Evolutionary conservation across 2,329 filamentous ascomycete genomes (phyloP).

Genomic region (Arthrobotrys iridis): DNA sequence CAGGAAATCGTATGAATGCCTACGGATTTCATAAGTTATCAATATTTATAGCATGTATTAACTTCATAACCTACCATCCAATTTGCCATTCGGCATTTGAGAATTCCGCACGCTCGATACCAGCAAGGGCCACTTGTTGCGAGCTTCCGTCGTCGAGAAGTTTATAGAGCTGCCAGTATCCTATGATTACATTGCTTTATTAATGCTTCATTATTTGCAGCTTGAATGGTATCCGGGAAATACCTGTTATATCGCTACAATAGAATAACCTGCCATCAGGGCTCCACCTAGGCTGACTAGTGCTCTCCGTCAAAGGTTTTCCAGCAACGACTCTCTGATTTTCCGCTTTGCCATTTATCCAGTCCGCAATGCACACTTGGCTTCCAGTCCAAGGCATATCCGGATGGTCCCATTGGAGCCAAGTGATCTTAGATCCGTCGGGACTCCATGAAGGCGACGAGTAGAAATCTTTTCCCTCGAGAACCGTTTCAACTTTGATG

Average conservation of each 20-base stretch:
- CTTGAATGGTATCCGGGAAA: neutral
- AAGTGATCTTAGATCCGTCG: slow-evolving; percentile 65
- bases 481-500: slow-evolving; percentile 61
- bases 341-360: slow-evolving; percentile 60
- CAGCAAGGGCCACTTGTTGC: slow-evolving; percentile 60
- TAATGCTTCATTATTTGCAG: neutral
- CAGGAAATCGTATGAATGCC: slow-evolving; percentile 48
- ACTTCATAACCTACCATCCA: slow-evolving; percentile 56
- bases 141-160: slow-evolving; percentile 58
- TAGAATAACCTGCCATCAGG: slow-evolving; percentile 66
- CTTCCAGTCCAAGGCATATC: slow-evolving; percentile 67
- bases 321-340: slow-evolving; percentile 63
- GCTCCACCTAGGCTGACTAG: slow-evolving; percentile 67
- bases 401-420: slow-evolving; percentile 69
- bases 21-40: neutral
- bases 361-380: slow-evolving; percentile 64
- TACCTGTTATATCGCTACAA: slow-evolving; percentile 63
- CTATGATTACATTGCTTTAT: neutral
- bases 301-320: slow-evolving; percentile 61
- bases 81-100: slow-evolving; percentile 59
- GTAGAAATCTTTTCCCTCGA: slow-evolving; percentile 67
- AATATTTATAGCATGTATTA: too few species aligned
- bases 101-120: slow-evolving; percentile 62
- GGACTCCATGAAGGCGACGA: slow-evolving; percentile 65
- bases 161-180: slow-evolving; percentile 65